A percentile compares a stretch with the other conserved stretches of the same genome.
Evolutionary conservation across 495 filamentous ascomycete genomes (phyloP).

Genomic region (Penicillium tannophilum): DNA sequence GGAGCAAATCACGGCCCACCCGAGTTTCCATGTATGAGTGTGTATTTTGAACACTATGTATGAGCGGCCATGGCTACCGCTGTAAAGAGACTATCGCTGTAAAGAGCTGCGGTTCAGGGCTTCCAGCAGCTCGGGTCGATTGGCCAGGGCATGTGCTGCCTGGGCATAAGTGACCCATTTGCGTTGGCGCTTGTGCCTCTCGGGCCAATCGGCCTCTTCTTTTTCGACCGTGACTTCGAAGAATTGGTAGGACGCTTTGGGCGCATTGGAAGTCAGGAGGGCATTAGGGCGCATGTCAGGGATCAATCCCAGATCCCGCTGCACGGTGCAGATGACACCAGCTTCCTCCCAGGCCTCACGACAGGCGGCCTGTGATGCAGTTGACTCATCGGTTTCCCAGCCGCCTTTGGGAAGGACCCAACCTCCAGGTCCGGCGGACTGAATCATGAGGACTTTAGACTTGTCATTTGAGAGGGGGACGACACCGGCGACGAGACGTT

Average conservation of each 20-base stretch:
- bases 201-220: slow-evolving; percentile 87
- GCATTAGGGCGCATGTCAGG: slow-evolving; percentile 68
- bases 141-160: slow-evolving; percentile 73
- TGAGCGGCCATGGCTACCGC: slow-evolving; percentile 39
- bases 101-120: slow-evolving; percentile 84
- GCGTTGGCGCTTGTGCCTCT: slow-evolving; percentile 86
- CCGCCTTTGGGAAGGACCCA: slow-evolving; percentile 98
- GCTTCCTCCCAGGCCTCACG: slow-evolving; percentile 98
- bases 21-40: slow-evolving; percentile 11
- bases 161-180: slow-evolving; percentile 85
- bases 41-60: slow-evolving; percentile 15
- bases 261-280: slow-evolving; percentile 61
- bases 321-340: slow-evolving; percentile 80
- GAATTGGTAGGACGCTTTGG: slow-evolving; percentile 81
- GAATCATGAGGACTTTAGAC: slow-evolving; percentile 85
- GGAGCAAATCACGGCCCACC: slow-evolving; percentile 9
- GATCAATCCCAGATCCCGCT: slow-evolving; percentile 82
- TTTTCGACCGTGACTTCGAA: slow-evolving; percentile 82
- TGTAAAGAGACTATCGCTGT: slow-evolving; percentile 63
- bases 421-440: slow-evolving; percentile 81
- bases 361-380: slow-evolving; percentile 65
- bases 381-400: slow-evolving; percentile 91
- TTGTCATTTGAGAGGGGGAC: slow-evolving; percentile 79
- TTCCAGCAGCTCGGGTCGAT: slow-evolving; percentile 83
- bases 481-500: slow-evolving; percentile 92